Percentiles rank a stretch among this genome's conserved stretches.
Conservation (phyloP, 306 rosid species). For the Prunus mira region DNA sequence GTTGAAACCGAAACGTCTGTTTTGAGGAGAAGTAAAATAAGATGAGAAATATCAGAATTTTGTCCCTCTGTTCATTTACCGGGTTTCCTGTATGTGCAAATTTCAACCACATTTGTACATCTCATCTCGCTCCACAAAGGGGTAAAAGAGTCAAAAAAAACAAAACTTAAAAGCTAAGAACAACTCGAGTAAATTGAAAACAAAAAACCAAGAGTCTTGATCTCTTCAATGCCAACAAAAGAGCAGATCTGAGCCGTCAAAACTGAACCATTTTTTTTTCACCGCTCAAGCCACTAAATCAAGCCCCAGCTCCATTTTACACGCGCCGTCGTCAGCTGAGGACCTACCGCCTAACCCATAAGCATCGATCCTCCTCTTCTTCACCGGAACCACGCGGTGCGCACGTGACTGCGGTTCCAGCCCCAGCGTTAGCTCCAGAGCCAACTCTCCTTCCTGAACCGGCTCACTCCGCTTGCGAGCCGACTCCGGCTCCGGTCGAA, state of each 20-base stretch:
- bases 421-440: constrained; percentile 74
- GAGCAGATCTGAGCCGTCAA: constrained; percentile 48
- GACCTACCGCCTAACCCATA: background rate
- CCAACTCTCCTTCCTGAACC: constrained; percentile 38
- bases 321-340: constrained; percentile 21
- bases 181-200: background rate
- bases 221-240: constrained; percentile 30
- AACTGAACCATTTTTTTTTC: constrained; percentile 27
- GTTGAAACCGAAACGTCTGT: too few species aligned
- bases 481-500: constrained; percentile 52
- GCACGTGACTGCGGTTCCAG: constrained; percentile 55
- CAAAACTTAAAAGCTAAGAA: background rate
- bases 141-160: background rate
- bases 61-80: constrained; percentile 26
- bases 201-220: constrained; percentile 27
- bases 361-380: constrained; percentile 62
- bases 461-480: constrained; percentile 14
- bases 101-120: constrained; percentile 30
- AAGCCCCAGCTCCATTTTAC: constrained; percentile 51
- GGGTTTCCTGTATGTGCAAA: constrained; percentile 22
- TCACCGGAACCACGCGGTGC: constrained; percentile 62
- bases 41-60: background rate
- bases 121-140: constrained; percentile 15
- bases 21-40: background rate
- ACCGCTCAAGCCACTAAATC: constrained; percentile 29